Percentiles rank a stretch among this genome's conserved stretches.
Conservation (phyloP, 2,329 filamentous ascomycete species). For the Colletotrichum liriopes region DNA sequence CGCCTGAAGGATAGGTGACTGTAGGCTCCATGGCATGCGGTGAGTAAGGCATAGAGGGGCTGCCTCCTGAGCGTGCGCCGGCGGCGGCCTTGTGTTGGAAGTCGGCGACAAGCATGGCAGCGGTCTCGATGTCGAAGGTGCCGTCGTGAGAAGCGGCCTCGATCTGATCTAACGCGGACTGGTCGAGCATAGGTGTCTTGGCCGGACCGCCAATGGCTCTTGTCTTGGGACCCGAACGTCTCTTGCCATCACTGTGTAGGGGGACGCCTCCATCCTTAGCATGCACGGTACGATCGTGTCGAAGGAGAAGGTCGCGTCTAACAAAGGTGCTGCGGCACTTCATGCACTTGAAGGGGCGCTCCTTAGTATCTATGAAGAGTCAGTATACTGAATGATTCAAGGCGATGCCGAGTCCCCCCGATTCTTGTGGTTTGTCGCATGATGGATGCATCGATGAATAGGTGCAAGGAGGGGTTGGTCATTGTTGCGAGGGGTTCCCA, state of each 20-base stretch:
- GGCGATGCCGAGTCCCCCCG: neutral
- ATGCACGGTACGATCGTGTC: slow-evolving; percentile 98
- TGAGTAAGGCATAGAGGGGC: slow-evolving; percentile 78
- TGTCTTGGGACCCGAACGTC: slow-evolving; percentile 81
- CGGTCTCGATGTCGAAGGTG: slow-evolving; percentile 96
- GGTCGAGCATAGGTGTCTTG: slow-evolving; percentile 87
- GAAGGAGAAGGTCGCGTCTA: slow-evolving; percentile 93
- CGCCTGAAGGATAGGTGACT: slow-evolving; percentile 82
- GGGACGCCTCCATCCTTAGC: slow-evolving; percentile 97
- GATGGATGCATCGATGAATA: slow-evolving; percentile 3
- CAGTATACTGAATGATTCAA: slow-evolving; percentile 43
- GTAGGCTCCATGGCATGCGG: slow-evolving; percentile 84
- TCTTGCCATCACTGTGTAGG: slow-evolving; percentile 94
- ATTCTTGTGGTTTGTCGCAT: neutral
- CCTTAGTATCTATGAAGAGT: slow-evolving; percentile 86
- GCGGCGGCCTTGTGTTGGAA: slow-evolving; percentile 94
- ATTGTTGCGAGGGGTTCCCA: slow-evolving; percentile 26
- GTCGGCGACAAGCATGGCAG: slow-evolving; percentile 98
- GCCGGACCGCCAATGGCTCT: slow-evolving; percentile 75
- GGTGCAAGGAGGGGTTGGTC: slow-evolving; percentile 24
- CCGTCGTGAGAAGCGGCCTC: slow-evolving; percentile 86
- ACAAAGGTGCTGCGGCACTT: slow-evolving; percentile 99
- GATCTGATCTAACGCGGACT: slow-evolving; percentile 91
- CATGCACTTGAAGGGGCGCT: slow-evolving; percentile 97
- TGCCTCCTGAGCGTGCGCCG: slow-evolving; percentile 74